A percentile compares a stretch with the other conserved stretches of the same genome.
Evolutionary conservation across 352 stramenopile species (phyloP).

Genomic region (Phytophthora boehmeriae): DNA sequence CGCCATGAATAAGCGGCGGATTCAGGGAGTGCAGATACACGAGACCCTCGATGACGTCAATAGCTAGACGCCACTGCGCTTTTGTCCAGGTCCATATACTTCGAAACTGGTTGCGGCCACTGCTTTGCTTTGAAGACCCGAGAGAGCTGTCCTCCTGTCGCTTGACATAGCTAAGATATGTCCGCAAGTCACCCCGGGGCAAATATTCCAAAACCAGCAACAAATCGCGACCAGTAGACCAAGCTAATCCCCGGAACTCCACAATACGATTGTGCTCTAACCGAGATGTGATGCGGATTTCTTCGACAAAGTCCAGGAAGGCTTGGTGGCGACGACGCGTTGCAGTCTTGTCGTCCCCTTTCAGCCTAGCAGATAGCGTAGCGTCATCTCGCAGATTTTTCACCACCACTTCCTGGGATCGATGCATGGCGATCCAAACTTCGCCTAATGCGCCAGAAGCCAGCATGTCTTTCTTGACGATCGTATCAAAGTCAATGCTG

Average conservation of each 20-base stretch:
- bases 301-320: conserved; percentile 52
- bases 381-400: conserved; percentile 42
- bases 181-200: conserved; percentile 52
- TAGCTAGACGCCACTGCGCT: conserved; percentile 44
- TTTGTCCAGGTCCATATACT: conserved; percentile 53
- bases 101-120: conserved; percentile 26
- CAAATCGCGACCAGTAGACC: conserved; percentile 47
- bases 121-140: conserved; percentile 6
- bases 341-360: conserved; percentile 5
- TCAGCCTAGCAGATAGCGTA: conserved; percentile 9
- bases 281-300: conserved; percentile 53
- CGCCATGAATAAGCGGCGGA: conserved; percentile 43
- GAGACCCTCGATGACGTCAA: conserved; percentile 53
- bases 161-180: conserved; percentile 38
- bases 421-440: conserved; percentile 52
- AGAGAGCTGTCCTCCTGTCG: conserved; percentile 20
- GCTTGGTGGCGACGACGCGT: conserved; percentile 18
- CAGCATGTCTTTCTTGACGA: conserved; percentile 37
- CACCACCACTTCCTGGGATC: conserved; percentile 43
- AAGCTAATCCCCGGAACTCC: conserved; percentile 52
- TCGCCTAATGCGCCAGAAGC: conserved; percentile 44
- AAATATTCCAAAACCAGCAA: conserved; percentile 63
- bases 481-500: conserved; percentile 47
- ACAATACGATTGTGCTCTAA: conserved; percentile 61
- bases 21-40: conserved; percentile 55